phyloP scores from a whole-genome alignment of 2,329 filamentous ascomycete genomes.

The Aspergillus brunneoviolaceus region DNA sequence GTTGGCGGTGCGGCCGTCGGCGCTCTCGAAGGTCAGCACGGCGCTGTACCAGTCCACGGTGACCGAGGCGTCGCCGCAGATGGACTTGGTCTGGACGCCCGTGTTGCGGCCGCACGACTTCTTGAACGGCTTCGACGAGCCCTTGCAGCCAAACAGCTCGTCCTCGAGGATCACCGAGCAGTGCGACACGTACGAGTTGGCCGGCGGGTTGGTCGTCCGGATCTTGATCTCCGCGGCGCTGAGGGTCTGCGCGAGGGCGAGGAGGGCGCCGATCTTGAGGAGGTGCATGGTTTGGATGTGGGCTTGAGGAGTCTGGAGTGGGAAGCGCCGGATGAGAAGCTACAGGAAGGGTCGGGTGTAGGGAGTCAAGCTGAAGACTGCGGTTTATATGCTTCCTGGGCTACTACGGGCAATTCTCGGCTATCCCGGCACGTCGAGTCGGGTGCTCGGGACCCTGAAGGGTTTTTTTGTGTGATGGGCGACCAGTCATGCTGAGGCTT shows the following conservation, averaged over 20 bases:
- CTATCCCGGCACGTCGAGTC: neutral
- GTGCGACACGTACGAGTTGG: constrained; percentile 14
- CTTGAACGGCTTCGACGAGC: constrained; percentile 16
- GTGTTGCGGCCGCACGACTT: constrained; percentile 26
- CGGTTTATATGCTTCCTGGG: too few species aligned
- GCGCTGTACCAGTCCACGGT: constrained; percentile 16
- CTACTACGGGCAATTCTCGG: neutral
- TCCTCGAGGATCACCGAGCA: constrained; percentile 19
- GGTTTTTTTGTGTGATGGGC: neutral
- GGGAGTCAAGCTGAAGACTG: neutral
- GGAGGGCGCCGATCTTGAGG: constrained; percentile 14
- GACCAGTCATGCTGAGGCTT: too few species aligned
- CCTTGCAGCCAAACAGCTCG: constrained; percentile 17
- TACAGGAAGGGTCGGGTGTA: too few species aligned
- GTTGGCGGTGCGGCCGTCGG: constrained; percentile 10
- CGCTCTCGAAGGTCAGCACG: constrained; percentile 7
- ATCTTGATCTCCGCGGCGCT: constrained; percentile 13
- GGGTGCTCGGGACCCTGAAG: neutral
- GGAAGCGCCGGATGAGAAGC: too few species aligned
- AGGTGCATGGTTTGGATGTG: constrained; percentile 6
- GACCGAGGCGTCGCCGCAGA: constrained; percentile 9
- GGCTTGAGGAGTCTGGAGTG: too few species aligned
- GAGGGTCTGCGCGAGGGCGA: constrained; percentile 16
- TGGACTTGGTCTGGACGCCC: constrained; percentile 19
- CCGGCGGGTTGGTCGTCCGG: constrained; percentile 16